phyloP scores from a whole-genome alignment of 2,329 filamentous ascomycete species.

The Aspergillus awamori region DNA sequence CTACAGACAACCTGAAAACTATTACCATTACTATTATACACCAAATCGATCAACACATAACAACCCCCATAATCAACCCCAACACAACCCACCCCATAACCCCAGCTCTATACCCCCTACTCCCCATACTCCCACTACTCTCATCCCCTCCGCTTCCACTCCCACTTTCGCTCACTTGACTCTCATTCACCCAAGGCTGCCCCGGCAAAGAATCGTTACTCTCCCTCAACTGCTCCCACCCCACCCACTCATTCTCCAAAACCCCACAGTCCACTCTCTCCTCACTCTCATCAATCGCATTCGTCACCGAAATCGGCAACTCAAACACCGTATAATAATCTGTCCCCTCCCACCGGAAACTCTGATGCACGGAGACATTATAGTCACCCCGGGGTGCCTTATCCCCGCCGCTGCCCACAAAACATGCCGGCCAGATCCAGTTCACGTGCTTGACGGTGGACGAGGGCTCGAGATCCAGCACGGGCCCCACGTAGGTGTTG shows the following conservation, averaged over 20 bases:
- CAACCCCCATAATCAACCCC: constrained; percentile 8
- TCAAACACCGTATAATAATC: constrained; percentile 72
- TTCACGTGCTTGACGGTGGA: constrained; percentile 75
- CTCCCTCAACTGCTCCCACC: constrained; percentile 14
- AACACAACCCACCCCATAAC: constrained; percentile 10
- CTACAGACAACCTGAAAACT: too few species aligned
- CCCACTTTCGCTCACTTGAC: not conserved
- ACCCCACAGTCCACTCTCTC: constrained; percentile 28
- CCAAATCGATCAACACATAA: not conserved
- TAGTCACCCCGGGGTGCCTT: constrained; percentile 63
- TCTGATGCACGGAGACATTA: constrained; percentile 73
- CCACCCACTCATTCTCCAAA: constrained; percentile 28
- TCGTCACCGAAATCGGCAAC: constrained; percentile 69
- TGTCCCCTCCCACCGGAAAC: constrained; percentile 65
- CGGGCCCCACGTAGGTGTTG: constrained; percentile 59
- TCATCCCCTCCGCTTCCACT: not conserved
- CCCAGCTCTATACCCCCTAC: not conserved
- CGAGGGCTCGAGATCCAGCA: constrained; percentile 65
- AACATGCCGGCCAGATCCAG: constrained; percentile 71
- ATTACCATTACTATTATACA: not conserved
- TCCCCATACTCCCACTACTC: not conserved
- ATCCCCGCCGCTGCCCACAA: constrained; percentile 61
- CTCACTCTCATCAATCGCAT: constrained; percentile 54
- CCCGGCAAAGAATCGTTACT: constrained; percentile 27
- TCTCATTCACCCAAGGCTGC: constrained; percentile 27